Evolutionary conservation across 1,284 basidiomycete genomes (phyloP), one percentile per base, ranked within the genome.

Genomic region (Afroboletus lepidellus): DNA sequence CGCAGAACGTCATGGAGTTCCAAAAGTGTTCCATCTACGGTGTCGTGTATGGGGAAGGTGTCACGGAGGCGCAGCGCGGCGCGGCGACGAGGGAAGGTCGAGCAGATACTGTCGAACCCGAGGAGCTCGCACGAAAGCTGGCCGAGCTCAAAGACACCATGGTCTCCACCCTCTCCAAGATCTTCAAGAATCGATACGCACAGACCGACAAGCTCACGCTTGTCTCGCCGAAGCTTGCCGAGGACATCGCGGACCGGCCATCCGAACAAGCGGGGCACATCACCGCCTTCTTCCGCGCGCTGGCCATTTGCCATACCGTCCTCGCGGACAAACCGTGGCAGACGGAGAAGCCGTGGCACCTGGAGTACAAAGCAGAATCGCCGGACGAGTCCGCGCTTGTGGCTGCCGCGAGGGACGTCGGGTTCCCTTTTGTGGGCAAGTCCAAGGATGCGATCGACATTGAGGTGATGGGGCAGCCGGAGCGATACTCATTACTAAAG

Each of bases 1-100:
- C 94, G 3, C 93, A 98, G 71, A 98, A 95, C 72, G 75, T 97
- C 59, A 99, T 98, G 95, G 95, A 98, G 76, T 98, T 97, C 74
- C 94, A 98, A 70, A 94, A 93, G 69, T 97, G 94, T 63, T 96
- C 93, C 0, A 81, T 98, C 58, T 74, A 85, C 53, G 95, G 94
- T 3, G 74, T 92, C 0, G 64, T 84, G 0, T 98, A 97, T 63
- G 95, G 94, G 16, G 94, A 98, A 63, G 95, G 94, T 12, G 69
- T 98, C 53, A 98, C 95, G 0, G 96, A 98, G 70, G 95, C 94
- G 0, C 94, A 96, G 74, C 83, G 93, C 34, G 95, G 96, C 21
- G 90, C 93, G 0, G 90, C 92, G 12, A 90, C 87, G 58, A 81
- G 95, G 5, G 81, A 91, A 59, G 93, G 93, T 16, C 79, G 79